phyloP scores from a whole-genome alignment of 345 rosid genomes.

The Salix koriyanagi region DNA sequence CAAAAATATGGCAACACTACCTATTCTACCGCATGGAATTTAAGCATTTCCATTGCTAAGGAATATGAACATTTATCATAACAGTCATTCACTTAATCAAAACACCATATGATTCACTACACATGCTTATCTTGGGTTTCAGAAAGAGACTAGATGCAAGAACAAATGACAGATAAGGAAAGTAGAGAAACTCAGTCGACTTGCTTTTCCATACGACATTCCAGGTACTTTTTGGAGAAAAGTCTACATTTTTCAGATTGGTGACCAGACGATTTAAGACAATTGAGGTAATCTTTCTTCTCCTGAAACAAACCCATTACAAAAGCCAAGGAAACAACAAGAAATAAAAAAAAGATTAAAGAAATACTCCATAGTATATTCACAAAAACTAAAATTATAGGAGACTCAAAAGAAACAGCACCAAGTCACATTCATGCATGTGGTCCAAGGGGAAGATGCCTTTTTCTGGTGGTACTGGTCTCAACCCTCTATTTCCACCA shows the following conservation, averaged over 20 bases:
- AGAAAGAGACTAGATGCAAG: background rate
- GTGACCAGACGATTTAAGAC: conserved; percentile 75
- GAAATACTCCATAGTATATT: background rate
- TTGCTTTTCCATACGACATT: conserved; percentile 94
- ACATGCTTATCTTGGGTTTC: background rate
- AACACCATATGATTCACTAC: background rate
- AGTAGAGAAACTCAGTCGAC: conserved; percentile 15
- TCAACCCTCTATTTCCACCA: conserved; percentile 86
- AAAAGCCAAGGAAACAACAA: background rate
- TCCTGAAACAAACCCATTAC: conserved; percentile 43
- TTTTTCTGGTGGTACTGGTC: conserved; percentile 92
- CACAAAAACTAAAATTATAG: background rate
- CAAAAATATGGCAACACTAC: background rate
- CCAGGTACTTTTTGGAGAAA: conserved; percentile 71
- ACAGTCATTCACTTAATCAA: too few species aligned
- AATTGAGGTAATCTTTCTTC: conserved; percentile 80
- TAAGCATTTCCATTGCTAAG: background rate
- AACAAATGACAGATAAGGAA: background rate
- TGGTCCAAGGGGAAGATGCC: conserved; percentile 95
- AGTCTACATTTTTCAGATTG: conserved; percentile 70
- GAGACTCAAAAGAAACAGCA: conserved; percentile 14
- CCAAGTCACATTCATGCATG: conserved; percentile 77
- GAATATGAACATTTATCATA: background rate
- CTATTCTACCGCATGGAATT: background rate
- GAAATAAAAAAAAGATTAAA: background rate